Evolutionary conservation across 2,329 filamentous ascomycete species (phyloP).

Genomic region (Teratosphaeria viscida): DNA sequence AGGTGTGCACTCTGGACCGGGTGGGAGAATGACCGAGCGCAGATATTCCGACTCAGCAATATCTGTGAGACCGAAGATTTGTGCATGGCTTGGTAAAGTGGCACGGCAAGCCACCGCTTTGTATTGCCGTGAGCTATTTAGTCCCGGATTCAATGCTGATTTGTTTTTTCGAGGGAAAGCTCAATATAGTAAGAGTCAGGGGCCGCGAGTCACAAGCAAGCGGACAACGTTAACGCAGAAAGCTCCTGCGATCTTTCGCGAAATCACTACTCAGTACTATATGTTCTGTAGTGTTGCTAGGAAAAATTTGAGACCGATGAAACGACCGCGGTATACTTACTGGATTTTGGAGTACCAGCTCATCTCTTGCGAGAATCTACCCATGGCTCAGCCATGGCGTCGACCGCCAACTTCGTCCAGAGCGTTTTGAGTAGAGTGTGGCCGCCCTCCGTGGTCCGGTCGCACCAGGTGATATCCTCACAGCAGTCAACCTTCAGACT

Average conservation of each 20-base stretch:
- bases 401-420: neutral
- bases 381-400: conserved; percentile 4
- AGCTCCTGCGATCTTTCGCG: neutral
- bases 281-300: too few relatives aligned
- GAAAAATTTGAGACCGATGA: neutral
- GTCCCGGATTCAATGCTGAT: too few relatives aligned
- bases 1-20: neutral
- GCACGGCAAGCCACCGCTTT: too few relatives aligned
- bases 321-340: neutral
- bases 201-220: too few relatives aligned
- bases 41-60: too few relatives aligned
- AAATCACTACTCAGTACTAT: neutral
- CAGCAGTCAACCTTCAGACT: conserved; percentile 6
- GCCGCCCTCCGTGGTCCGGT: conserved; percentile 3
- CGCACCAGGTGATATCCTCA: conserved; percentile 5
- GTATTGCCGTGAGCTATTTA: too few relatives aligned
- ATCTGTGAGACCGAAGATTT: too few relatives aligned
- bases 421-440: neutral
- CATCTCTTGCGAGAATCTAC: neutral
- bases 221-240: neutral
- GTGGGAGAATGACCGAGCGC: too few relatives aligned
- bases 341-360: neutral
- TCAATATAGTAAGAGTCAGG: too few relatives aligned
- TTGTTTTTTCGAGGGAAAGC: too few relatives aligned
- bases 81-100: too few relatives aligned